Conservation (phyloP, 192 early-diverging fungal genomes). For the Coemansia asiatica region DNA sequence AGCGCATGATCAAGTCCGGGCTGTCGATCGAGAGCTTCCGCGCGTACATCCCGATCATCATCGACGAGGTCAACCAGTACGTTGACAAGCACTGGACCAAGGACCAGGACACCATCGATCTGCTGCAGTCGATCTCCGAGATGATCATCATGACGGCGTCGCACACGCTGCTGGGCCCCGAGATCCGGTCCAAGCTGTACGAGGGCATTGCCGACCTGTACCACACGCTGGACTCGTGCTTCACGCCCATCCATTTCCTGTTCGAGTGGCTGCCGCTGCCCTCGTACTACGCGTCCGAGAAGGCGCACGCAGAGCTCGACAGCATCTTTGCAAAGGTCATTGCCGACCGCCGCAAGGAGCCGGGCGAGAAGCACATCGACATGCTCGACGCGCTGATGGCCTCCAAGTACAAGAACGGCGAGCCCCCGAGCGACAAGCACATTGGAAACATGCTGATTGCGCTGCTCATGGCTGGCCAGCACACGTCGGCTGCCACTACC, state of each 20-base stretch:
- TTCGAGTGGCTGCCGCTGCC: conserved; percentile 91
- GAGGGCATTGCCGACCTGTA: conserved; percentile 85
- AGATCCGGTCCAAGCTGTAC: conserved; percentile 84
- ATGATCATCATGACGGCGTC: conserved; percentile 94
- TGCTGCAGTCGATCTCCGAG: conserved; percentile 80
- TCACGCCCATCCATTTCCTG: conserved; percentile 92
- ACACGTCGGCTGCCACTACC: conserved; percentile 88
- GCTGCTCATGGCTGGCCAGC: conserved; percentile 95
- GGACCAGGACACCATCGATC: conserved; percentile 60
- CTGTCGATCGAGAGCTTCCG: conserved; percentile 85
- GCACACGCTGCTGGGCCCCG: conserved; percentile 90
- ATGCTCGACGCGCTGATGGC: conserved; percentile 83
- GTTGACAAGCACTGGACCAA: conserved; percentile 66
- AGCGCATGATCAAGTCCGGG: conserved; percentile 95
- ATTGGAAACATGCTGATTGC: conserved; percentile 97
- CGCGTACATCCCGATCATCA: conserved; percentile 83
- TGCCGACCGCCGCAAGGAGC: conserved; percentile 66
- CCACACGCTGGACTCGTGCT: conserved; percentile 91
- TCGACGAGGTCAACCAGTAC: conserved; percentile 78
- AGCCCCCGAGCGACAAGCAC: conserved; percentile 76
- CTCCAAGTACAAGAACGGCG: conserved; percentile 86
- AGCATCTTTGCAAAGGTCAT: conserved; percentile 79
- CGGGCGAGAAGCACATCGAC: conserved; percentile 64
- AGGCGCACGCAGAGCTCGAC: conserved; percentile 80
- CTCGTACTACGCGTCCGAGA: conserved; percentile 80